A percentile compares a stretch with the other conserved stretches of the same genome.
Evolutionary conservation across 139 green algal species (phyloP).

Genomic region (Edaphochlamys debaryana): DNA sequence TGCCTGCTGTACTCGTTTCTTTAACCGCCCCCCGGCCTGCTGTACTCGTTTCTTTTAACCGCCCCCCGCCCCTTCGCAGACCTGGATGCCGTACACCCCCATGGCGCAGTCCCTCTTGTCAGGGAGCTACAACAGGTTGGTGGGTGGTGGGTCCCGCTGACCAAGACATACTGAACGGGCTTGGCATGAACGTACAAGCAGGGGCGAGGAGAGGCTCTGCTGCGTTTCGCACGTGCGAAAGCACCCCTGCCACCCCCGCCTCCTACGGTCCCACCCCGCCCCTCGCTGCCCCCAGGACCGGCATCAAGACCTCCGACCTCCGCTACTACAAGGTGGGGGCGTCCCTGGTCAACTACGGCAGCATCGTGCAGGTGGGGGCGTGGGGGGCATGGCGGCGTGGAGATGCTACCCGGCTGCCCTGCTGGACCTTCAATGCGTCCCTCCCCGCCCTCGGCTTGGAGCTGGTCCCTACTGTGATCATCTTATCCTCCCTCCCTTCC

Average conservation of each 20-base stretch:
- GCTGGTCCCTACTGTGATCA: too few relatives aligned
- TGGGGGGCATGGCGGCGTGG: too few relatives aligned
- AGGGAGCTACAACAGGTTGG: not conserved
- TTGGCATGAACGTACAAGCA: too few relatives aligned
- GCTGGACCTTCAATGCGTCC: not conserved
- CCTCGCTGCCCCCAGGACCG: not conserved
- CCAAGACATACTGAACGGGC: too few relatives aligned
- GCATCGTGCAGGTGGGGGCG: not conserved
- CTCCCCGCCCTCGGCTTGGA: too few relatives aligned
- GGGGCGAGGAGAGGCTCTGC: too few relatives aligned
- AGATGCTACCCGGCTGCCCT: too few relatives aligned
- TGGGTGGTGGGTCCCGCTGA: not conserved
- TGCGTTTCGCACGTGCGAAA: too few relatives aligned
- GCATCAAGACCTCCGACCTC: not conserved
- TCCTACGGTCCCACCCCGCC: too few relatives aligned
- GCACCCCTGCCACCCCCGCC: not conserved
- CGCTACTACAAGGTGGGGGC: constrained; percentile 22
- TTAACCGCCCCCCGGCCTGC: not conserved
- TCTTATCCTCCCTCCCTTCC: too few relatives aligned
- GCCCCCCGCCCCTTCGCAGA: not conserved
- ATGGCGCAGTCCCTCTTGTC: constrained; percentile 12
- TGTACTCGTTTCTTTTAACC: too few relatives aligned
- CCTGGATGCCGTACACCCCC: not conserved
- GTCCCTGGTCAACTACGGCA: constrained; percentile 39
- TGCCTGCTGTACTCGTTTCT: too few relatives aligned